Base-by-base conservation (phyloP, 1,284 basidiomycete genomes). In the Chondrostereum purpureum region DNA sequence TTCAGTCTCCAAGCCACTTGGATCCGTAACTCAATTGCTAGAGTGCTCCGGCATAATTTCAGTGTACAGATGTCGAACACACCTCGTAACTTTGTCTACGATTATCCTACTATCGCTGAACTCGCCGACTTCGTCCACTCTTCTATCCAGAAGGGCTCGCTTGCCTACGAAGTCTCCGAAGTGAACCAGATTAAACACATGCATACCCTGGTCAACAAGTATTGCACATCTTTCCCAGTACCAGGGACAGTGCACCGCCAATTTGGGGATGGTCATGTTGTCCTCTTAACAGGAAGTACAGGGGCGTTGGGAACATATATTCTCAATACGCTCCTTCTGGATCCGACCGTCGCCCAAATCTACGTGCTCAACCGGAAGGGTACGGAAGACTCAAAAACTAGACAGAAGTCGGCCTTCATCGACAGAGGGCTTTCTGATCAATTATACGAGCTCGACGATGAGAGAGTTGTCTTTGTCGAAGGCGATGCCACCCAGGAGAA, bases 401-500 rank as follows among this genome's bases (percentile, higher is more conserved):
- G 27, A 8, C 27, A 31, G 27, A 31, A 8, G 27, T 8, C 8
- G 27, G 27, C 27, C 27, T 31, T 31, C 27, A 8, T 31, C 8
- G 27, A 31, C 8, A 8, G 27, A 8, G 27, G 27, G n/a, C n/a
- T 31, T 8, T 8, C 8, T n/a, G 27, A 8, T n/a, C 27, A 31
- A 31, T 8, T 31, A 8, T n/a, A 31, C 8, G 27, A 31, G 8
- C 27, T 31, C 27, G 27, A 31, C 8, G 8, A 8, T 31, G 27
- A n/a, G 1, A 67, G 65, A 42, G 53, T 73, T 10, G 50, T 52
- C 4, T 55, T 68, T 27, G 33, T 72, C 21, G 63, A 66, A 39
- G 63, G 59, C 2, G 64, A 67, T 31, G 39, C 60, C 3, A 44
- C 53, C 10, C 51, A 55, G 17, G 49, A 53, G 10, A 49, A 51